These are phyloP conservation scores for Phylloporus rhodoxanthus DNA, from an alignment of 768 basidiomycete genomes.

Conservation along the genomic window DNA sequence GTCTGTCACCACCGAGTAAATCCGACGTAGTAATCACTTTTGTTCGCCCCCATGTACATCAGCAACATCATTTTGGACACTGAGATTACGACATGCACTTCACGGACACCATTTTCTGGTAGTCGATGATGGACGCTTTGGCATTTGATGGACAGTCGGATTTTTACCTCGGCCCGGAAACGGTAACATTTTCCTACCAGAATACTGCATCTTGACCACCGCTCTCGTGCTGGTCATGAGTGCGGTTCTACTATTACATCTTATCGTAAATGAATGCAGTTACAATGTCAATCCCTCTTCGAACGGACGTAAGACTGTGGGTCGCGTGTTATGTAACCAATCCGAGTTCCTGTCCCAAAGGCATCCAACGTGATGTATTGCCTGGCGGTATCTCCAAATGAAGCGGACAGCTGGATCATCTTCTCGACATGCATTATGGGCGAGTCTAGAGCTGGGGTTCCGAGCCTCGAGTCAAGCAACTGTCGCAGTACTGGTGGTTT, in stretches of 20 bases:
- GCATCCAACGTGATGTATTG: slow-evolving; percentile 39
- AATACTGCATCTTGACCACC: not conserved
- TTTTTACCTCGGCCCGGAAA: not conserved
- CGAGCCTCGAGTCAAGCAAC: too few relatives aligned
- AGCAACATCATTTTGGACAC: slow-evolving; percentile 12
- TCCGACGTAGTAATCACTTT: not conserved
- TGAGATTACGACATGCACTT: slow-evolving; percentile 10
- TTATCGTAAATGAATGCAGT: not conserved
- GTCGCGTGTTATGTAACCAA: slow-evolving; percentile 40
- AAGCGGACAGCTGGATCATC: too few relatives aligned
- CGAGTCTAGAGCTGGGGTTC: too few relatives aligned
- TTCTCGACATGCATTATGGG: too few relatives aligned
- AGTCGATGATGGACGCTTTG: slow-evolving; percentile 26
- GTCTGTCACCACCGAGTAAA: slow-evolving; percentile 70
- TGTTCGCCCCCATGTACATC: not conserved
- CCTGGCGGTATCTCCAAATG: too few relatives aligned
- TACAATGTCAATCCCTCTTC: not conserved
- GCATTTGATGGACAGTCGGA: slow-evolving; percentile 19
- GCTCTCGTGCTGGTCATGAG: not conserved
- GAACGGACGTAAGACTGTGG: slow-evolving; percentile 30
- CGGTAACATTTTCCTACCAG: not conserved
- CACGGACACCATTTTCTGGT: slow-evolving; percentile 23
- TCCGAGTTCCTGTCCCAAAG: slow-evolving; percentile 43
- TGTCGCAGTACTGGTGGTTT: too few relatives aligned
- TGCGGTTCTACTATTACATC: not conserved